Evolutionary conservation across 1,284 basidiomycete species (phyloP), one percentile per base, ranked within the genome.

Genomic region (Moniliophthora roreri): DNA sequence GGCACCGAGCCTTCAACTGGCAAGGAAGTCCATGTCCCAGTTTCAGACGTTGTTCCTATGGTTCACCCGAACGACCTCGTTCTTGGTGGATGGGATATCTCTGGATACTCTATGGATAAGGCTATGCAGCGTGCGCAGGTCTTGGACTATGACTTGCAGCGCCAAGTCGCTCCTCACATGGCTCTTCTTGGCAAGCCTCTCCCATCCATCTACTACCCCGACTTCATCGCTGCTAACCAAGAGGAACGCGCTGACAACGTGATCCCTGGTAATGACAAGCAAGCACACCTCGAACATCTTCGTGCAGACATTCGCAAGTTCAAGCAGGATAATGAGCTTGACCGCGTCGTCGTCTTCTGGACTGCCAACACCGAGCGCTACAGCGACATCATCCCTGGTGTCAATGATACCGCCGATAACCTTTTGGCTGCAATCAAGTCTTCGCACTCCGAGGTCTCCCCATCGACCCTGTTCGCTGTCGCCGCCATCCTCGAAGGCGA

Each of bases 321-420:
- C 84, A 98, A 98, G 80, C 67, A 75, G 50, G 73, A 85, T 62
- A 85, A 99, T 72, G 79, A 76, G 36, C 85, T 98, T 51, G 95
- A 97, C 70, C 88, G 87, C 55, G 83, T 93, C 60, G 76, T 98
- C 60, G 89, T 97, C 54, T 95, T 97, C 78, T 98, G 95, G 95
- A 97, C 95, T 28, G 96, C 96, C 68, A 98, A 99, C 79, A 99
- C 96, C 36, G 96, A 99, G 80, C 90, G 96, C 58, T 99, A 96
- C 84, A 89, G 91, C 66, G 92, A 95, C 62, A 87, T 99, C 72
- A 86, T 98, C 66, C 81, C 91, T 13, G 95, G 96, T 48, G 85
- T 98, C 62, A 98, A 99, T 73, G 96, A 99, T 73, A 95, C 95
- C 13, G 91, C 94, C 13, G 90, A 93, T 63, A 90, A 91, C 69